Evolutionary conservation across 2,329 filamentous ascomycete species (phyloP).

Genomic region (Cladosporium sp.): DNA sequence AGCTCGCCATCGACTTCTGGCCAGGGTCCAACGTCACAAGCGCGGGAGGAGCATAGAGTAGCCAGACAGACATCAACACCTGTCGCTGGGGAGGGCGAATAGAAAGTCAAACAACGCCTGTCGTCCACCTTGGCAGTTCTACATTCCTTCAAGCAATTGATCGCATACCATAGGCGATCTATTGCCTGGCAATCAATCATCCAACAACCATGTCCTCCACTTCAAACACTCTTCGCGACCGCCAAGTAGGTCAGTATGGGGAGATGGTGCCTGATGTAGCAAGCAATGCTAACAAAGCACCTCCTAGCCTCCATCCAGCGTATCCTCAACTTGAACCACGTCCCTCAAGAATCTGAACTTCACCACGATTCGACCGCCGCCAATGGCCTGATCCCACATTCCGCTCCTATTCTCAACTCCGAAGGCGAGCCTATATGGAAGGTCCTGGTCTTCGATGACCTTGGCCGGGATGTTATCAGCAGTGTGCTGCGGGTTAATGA

Average conservation of each 20-base stretch:
- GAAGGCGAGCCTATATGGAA: slow-evolving; percentile 97
- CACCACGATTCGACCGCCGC: slow-evolving; percentile 57
- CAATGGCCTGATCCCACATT: slow-evolving; percentile 61
- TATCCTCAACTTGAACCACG: slow-evolving; percentile 90
- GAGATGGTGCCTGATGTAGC: slow-evolving; percentile 11
- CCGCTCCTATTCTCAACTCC: slow-evolving; percentile 75
- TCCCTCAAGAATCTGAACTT: slow-evolving; percentile 50
- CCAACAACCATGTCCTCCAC: slow-evolving; percentile 48
- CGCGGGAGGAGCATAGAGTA: no score
- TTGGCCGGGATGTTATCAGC: slow-evolving; percentile 91
- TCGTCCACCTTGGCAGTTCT: no score
- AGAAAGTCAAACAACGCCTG: no score
- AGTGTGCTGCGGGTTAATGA: slow-evolving; percentile 93
- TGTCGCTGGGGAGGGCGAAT: neutral
- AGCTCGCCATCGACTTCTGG: neutral
- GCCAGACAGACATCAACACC: neutral
- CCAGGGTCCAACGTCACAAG: no score
- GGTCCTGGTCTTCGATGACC: slow-evolving; percentile 88
- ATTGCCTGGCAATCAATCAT: slow-evolving; percentile 28
- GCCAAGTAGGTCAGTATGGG: slow-evolving; percentile 60
- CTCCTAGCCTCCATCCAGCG: slow-evolving; percentile 79
- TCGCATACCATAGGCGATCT: slow-evolving; percentile 24
- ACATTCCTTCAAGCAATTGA: neutral
- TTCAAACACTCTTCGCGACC: slow-evolving; percentile 60
- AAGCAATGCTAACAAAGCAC: slow-evolving; percentile 10